These are phyloP conservation scores for Sphagnum fallax DNA, from an alignment of 228 moss, liverwort and hornwort genomes.

Conservation along the genomic window DNA sequence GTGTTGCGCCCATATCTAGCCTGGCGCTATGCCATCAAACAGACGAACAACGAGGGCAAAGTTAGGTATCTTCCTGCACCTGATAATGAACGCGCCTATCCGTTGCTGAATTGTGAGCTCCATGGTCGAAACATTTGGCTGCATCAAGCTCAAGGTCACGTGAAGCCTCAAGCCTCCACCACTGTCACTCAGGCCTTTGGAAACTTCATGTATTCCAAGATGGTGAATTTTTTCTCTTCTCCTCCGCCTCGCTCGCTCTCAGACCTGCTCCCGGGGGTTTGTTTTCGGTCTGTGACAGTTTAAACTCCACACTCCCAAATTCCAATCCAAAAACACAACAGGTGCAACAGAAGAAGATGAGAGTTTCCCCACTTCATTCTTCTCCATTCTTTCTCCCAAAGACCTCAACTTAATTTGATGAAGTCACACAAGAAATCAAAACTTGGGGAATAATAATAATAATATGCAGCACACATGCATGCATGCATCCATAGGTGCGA, in stretches of 20 bases:
- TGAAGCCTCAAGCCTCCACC: conserved; percentile 44
- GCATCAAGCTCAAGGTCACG: conserved; percentile 49
- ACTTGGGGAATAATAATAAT: not conserved
- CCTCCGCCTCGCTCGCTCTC: not conserved
- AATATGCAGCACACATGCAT: not conserved
- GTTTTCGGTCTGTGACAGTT: not conserved
- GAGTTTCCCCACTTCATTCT: no score
- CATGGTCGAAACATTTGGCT: conserved; percentile 51
- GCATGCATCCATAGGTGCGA: conserved; percentile 34
- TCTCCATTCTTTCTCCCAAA: not conserved
- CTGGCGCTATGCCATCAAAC: conserved; percentile 59
- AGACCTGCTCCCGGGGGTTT: not conserved
- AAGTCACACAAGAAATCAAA: not conserved
- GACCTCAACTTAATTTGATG: not conserved
- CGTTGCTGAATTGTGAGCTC: conserved; percentile 65
- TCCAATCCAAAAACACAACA: not conserved
- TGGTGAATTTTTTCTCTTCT: conserved; percentile 25
- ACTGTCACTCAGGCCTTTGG: conserved; percentile 73
- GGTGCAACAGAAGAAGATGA: no score
- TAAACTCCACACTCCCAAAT: not conserved
- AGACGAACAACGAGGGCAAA: conserved; percentile 39
- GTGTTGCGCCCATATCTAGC: conserved; percentile 36
- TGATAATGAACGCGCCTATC: conserved; percentile 57
- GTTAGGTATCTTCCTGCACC: conserved; percentile 31
- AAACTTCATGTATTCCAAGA: conserved; percentile 94